A percentile compares a stretch with the other conserved stretches of the same genome.
Conservation (phyloP, 2,329 filamentous ascomycete species). For the Aspergillus brasiliensis region DNA sequence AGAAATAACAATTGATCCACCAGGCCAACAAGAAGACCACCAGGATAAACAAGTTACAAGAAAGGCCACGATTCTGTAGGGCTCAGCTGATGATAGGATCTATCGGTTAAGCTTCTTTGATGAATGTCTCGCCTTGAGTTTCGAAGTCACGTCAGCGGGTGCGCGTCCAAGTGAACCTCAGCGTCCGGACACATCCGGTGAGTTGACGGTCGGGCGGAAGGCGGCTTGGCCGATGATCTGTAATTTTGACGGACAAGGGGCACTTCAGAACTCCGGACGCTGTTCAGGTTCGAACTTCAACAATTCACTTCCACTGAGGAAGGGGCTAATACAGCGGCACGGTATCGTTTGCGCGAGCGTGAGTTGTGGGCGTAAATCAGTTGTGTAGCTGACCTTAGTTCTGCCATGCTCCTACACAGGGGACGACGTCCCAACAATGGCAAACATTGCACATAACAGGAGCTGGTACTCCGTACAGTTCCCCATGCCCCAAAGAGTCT, state of each 20-base stretch:
- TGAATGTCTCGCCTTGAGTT: neutral
- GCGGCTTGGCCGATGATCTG: constrained; percentile 4
- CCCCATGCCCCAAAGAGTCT: neutral
- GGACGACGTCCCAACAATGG: neutral
- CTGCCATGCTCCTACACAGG: neutral
- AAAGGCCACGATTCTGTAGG: neutral
- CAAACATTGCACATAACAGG: neutral
- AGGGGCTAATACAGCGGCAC: neutral
- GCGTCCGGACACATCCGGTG: neutral
- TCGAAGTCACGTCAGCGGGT: neutral
- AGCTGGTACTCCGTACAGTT: neutral
- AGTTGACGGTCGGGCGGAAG: constrained; percentile 1
- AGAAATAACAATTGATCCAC: neutral
- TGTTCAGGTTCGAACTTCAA: neutral
- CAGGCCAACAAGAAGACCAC: neutral
- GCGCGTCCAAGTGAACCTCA: neutral
- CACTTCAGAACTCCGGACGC: neutral
- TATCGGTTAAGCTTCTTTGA: neutral
- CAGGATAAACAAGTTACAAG: neutral
- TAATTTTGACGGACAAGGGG: neutral
- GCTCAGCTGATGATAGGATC: neutral
- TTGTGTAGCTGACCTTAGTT: neutral
- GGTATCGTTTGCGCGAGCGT: neutral
- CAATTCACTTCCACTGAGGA: neutral
- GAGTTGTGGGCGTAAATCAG: neutral